A percentile compares a stretch with the other conserved stretches of the same genome.
Evolutionary conservation across 1,284 basidiomycete genomes (phyloP).

Genomic region (Ustilago curta): DNA sequence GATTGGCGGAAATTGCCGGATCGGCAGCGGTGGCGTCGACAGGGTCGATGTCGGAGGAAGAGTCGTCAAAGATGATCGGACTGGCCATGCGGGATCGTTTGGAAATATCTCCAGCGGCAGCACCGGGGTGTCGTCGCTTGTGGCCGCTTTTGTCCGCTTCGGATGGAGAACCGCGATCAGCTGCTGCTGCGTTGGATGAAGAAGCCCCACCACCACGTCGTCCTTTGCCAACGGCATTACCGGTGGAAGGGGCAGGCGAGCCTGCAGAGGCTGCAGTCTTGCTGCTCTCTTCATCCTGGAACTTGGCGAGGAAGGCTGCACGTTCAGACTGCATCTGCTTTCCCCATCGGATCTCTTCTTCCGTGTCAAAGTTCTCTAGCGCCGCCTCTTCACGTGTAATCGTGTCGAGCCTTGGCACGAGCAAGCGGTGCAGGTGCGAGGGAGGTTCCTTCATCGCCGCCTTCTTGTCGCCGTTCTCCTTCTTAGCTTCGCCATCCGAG

Average conservation of each 20-base stretch:
- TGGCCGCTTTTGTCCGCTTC: constrained; percentile 26
- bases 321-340: constrained; percentile 64
- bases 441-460: constrained; percentile 35
- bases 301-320: constrained; percentile 59
- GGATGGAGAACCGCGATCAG: constrained; percentile 32
- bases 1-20: constrained; percentile 19
- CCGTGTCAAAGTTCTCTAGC: constrained; percentile 62
- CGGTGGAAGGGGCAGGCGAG: constrained; percentile 43
- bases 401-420: constrained; percentile 48
- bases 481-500: constrained; percentile 5
- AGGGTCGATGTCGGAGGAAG: constrained; percentile 14
- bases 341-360: constrained; percentile 66
- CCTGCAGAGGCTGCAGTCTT: constrained; percentile 40
- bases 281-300: constrained; percentile 63
- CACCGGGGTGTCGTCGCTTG: constrained; percentile 26
- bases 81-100: constrained; percentile 48
- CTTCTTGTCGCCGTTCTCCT: constrained; percentile 19
- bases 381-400: constrained; percentile 46
- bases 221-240: constrained; percentile 24
- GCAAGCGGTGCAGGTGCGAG: constrained; percentile 50
- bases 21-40: not conserved
- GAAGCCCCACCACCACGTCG: constrained; percentile 20
- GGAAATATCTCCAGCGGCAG: constrained; percentile 31
- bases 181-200: constrained; percentile 10
- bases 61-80: constrained; percentile 42